Percentiles rank a stretch among this genome's conserved stretches.
phyloP scores from a whole-genome alignment of 1,139 yeast species.

The Torulaspora globosa region DNA sequence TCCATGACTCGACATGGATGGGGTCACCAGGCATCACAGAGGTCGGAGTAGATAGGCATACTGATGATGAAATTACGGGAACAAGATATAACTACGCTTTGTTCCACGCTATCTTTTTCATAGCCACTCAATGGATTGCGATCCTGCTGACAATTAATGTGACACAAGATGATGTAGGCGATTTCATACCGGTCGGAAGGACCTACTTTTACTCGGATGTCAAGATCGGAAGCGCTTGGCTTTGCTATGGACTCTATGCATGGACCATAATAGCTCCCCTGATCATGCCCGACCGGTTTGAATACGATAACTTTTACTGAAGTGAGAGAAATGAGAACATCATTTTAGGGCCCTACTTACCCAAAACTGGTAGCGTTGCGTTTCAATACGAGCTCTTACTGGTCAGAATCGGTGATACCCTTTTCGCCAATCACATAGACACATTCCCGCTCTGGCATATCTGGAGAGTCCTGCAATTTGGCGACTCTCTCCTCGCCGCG shows the following conservation, averaged over 20 bases:
- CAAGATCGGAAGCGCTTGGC: conserved; percentile 88
- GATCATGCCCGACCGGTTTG: conserved; percentile 83
- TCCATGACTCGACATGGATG: conserved; percentile 62
- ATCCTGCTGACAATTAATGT: conserved; percentile 90
- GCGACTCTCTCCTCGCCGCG: conserved; percentile 65
- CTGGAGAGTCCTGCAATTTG: conserved; percentile 59
- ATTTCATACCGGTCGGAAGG: conserved; percentile 94
- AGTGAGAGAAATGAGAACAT: background rate
- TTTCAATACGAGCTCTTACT: conserved; percentile 14
- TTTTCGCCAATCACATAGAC: conserved; percentile 51
- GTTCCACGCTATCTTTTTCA: conserved; percentile 85
- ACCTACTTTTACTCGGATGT: conserved; percentile 96
- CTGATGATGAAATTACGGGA: conserved; percentile 59
- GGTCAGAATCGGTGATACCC: conserved; percentile 49
- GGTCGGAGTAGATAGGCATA: conserved; percentile 36
- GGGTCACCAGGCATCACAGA: conserved; percentile 37
- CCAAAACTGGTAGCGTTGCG: conserved; percentile 1
- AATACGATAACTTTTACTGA: conserved; percentile 28
- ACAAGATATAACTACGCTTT: conserved; percentile 85
- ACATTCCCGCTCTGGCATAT: conserved; percentile 57
- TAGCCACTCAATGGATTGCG: conserved; percentile 97
- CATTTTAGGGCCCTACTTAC: background rate
- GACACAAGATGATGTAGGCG: conserved; percentile 76
- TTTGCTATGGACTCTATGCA: conserved; percentile 75
- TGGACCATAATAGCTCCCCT: conserved; percentile 95